These are phyloP conservation scores for Arthrobotrys megalospora DNA, from an alignment of 2,329 filamentous ascomycete genomes.

Conservation along the genomic window DNA sequence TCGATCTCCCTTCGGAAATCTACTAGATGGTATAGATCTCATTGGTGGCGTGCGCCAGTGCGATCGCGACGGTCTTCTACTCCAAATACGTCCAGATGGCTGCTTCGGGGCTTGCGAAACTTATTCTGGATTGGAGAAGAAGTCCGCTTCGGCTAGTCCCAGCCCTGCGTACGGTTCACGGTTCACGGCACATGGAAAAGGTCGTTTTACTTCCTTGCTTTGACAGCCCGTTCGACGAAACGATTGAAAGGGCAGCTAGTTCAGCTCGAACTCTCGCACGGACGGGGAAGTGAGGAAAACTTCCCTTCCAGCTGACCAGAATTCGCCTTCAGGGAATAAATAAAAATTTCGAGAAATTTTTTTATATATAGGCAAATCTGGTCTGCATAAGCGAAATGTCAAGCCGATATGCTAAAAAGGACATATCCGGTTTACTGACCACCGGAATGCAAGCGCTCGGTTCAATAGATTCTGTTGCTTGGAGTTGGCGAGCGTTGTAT, in stretches of 20 bases:
- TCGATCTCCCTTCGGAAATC: constrained; percentile 35
- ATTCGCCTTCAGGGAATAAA: constrained; percentile 6
- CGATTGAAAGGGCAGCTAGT: constrained; percentile 1
- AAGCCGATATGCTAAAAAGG: constrained; percentile 54
- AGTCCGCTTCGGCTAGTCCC: constrained; percentile 41
- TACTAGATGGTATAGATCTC: constrained; percentile 36
- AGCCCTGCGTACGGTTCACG: constrained; percentile 42
- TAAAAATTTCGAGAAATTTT: constrained; percentile 4
- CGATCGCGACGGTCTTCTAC: constrained; percentile 35
- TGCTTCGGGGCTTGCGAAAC: constrained; percentile 37
- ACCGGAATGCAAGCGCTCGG: constrained; percentile 51
- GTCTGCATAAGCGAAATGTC: constrained; percentile 61
- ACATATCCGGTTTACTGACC: constrained; percentile 24
- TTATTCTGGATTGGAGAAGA: constrained; percentile 39
- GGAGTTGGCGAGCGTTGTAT: constrained; percentile 53
- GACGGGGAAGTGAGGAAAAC: constrained; percentile 17
- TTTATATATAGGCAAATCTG: constrained; percentile 44
- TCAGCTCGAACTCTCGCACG: constrained; percentile 50
- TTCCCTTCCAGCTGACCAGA: constrained; percentile 21
- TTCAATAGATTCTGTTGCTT: constrained; percentile 56
- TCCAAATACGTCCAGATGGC: constrained; percentile 41
- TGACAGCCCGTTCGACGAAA: constrained; percentile 25
- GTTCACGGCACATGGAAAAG: constrained; percentile 28
- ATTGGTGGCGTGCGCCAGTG: constrained; percentile 47
- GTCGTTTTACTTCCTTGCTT: constrained; percentile 24